A percentile compares a stretch with the other conserved stretches of the same genome.
Evolutionary conservation across 2,329 filamentous ascomycete genomes (phyloP).

Genomic region (Stachybotrys chlorohalonatus): DNA sequence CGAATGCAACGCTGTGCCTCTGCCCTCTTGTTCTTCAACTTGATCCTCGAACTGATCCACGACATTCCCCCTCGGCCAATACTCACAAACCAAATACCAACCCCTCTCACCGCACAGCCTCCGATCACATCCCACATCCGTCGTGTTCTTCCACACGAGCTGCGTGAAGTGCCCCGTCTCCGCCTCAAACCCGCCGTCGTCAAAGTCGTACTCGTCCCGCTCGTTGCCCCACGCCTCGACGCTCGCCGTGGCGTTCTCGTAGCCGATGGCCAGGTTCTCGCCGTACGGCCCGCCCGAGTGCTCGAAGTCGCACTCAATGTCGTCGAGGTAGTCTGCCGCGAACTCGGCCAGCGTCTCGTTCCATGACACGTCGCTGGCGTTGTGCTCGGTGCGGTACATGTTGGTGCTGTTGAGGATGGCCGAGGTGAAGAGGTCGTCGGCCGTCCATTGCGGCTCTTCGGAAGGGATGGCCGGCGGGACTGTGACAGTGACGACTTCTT

Average conservation of each 20-base stretch:
- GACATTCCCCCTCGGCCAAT: slow-evolving; percentile 59
- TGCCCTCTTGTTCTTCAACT: slow-evolving; percentile 11
- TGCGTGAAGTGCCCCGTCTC: slow-evolving; percentile 65
- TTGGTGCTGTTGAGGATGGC: slow-evolving; percentile 61
- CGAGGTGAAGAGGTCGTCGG: slow-evolving; percentile 29
- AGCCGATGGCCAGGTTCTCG: slow-evolving; percentile 67
- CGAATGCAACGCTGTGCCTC: background rate
- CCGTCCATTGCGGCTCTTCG: slow-evolving; percentile 21
- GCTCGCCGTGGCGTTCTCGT: slow-evolving; percentile 45
- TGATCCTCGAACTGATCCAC: slow-evolving; percentile 37
- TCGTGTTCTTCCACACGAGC: slow-evolving; percentile 60
- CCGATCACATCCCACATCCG: slow-evolving; percentile 45
- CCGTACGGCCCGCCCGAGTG: slow-evolving; percentile 58
- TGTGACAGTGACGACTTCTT: slow-evolving; percentile 19
- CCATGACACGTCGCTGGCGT: slow-evolving; percentile 51
- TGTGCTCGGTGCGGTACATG: slow-evolving; percentile 53
- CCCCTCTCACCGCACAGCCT: slow-evolving; percentile 36
- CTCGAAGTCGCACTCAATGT: slow-evolving; percentile 34
- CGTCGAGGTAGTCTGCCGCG: slow-evolving; percentile 39
- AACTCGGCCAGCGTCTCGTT: slow-evolving; percentile 53
- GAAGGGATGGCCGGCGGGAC: slow-evolving; percentile 22
- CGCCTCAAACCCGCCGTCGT: slow-evolving; percentile 44
- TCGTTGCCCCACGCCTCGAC: slow-evolving; percentile 58
- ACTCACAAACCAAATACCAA: slow-evolving; percentile 64
- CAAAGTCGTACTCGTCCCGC: slow-evolving; percentile 48